These are phyloP conservation scores for Acmispon strigosus DNA, from an alignment of 306 rosid species.

Conservation along the genomic window DNA sequence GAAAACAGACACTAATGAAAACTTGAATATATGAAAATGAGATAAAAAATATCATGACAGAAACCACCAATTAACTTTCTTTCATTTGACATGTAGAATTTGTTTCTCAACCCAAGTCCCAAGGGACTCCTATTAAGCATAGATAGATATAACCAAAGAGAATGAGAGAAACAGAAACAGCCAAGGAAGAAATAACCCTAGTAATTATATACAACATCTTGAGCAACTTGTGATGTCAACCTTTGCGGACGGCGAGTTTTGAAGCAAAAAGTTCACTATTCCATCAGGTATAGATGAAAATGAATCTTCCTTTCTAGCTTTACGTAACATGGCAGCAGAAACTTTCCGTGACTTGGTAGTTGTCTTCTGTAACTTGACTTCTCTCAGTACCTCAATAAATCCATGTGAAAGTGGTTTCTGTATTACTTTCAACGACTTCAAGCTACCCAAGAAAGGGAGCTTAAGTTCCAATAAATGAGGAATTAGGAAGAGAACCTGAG, in stretches of 20 bases:
- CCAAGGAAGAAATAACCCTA: neutral
- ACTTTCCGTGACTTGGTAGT: neutral
- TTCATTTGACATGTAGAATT: too few relatives aligned
- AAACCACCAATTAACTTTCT: too few relatives aligned
- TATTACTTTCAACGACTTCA: slow-evolving; percentile 16
- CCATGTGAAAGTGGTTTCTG: neutral
- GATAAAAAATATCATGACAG: too few relatives aligned
- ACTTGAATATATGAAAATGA: too few relatives aligned
- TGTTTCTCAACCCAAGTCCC: too few relatives aligned
- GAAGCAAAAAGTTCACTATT: neutral
- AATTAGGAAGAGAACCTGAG: slow-evolving; percentile 15
- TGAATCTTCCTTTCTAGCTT: neutral
- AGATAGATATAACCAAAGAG: too few relatives aligned
- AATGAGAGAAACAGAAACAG: neutral
- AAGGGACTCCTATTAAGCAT: too few relatives aligned
- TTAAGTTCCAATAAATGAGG: neutral
- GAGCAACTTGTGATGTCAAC: neutral
- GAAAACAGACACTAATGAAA: too few relatives aligned
- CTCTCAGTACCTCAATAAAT: neutral
- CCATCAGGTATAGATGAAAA: neutral
- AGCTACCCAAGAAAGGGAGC: slow-evolving; percentile 5
- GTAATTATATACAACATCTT: neutral
- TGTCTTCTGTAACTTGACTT: too few relatives aligned
- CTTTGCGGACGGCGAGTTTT: neutral
- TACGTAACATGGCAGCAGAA: neutral